Evolutionary conservation across 2,329 filamentous ascomycete species (phyloP).

Genomic region (Lojkania enalia): DNA sequence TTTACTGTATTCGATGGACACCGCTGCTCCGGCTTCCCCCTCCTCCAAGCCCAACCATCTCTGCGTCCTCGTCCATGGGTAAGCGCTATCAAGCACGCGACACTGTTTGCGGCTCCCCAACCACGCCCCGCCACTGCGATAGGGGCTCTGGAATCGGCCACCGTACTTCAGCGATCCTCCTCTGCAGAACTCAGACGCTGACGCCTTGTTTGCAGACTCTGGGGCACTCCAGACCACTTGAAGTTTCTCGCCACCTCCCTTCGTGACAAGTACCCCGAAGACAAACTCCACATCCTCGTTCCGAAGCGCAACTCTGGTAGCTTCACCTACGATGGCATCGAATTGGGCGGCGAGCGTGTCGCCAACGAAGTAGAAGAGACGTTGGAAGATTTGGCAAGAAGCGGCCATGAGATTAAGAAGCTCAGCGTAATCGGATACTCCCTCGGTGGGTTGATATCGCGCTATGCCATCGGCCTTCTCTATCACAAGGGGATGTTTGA

Average conservation of each 20-base stretch:
- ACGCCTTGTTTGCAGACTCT: slow-evolving; percentile 58
- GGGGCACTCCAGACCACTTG: slow-evolving; percentile 79
- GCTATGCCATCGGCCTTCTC: slow-evolving; percentile 84
- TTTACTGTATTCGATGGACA: slow-evolving; percentile 14
- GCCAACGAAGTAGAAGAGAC: slow-evolving; percentile 65
- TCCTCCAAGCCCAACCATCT: slow-evolving; percentile 62
- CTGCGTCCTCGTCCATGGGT: slow-evolving; percentile 77
- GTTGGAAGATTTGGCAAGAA: slow-evolving; percentile 56
- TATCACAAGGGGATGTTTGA: slow-evolving; percentile 81
- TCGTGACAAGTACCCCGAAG: slow-evolving; percentile 62
- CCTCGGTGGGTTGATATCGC: slow-evolving; percentile 80
- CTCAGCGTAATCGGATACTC: slow-evolving; percentile 90
- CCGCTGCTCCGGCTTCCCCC: slow-evolving; percentile 10
- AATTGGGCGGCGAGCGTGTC: slow-evolving; percentile 68
- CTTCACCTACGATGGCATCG: slow-evolving; percentile 69
- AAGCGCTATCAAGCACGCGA: slow-evolving; percentile 38
- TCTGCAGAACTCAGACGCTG: slow-evolving; percentile 10
- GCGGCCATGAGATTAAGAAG: slow-evolving; percentile 74
- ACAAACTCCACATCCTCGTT: slow-evolving; percentile 70
- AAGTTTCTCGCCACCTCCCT: slow-evolving; percentile 67
- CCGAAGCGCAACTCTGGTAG: slow-evolving; percentile 73
- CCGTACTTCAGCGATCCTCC: slow-evolving; percentile 1
- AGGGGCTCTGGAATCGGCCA: background rate
- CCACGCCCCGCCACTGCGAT: background rate
- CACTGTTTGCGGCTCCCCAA: background rate